Conservation (phyloP, 805 yeast genomes). For the Babjeviella inositovora region DNA sequence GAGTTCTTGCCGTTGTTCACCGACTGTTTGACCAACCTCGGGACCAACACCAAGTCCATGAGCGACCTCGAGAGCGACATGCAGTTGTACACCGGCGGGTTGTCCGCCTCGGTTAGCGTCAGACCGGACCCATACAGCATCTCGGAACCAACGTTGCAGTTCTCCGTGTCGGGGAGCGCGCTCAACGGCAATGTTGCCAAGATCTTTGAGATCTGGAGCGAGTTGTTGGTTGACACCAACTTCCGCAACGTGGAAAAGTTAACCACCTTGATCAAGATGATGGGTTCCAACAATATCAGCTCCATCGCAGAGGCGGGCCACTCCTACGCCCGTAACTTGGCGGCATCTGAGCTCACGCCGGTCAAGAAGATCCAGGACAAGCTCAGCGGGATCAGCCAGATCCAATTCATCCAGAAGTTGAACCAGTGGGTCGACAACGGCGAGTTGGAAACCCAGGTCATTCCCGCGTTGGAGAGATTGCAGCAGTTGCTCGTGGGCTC, state of each 20-base stretch:
- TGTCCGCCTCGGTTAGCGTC: conserved; percentile 44
- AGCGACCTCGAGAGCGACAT: conserved; percentile 77
- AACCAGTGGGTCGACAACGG: conserved; percentile 27
- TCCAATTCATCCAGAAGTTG: conserved; percentile 50
- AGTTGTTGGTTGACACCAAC: conserved; percentile 54
- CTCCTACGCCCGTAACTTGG: conserved; percentile 54
- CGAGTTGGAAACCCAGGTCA: conserved; percentile 32
- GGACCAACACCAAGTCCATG: conserved; percentile 59
- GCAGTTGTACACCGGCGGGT: conserved; percentile 72
- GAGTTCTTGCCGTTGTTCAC: conserved; percentile 66
- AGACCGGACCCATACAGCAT: conserved; percentile 37
- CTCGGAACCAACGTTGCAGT: conserved; percentile 28
- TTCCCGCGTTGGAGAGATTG: conserved; percentile 47
- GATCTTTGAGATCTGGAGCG: conserved; percentile 51
- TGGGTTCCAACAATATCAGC: conserved; percentile 66
- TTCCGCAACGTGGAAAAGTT: conserved; percentile 56
- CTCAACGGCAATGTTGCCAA: conserved; percentile 45
- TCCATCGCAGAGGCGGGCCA: conserved; percentile 82
- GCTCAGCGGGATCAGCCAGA: conserved; percentile 64
- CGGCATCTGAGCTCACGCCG: conserved; percentile 47
- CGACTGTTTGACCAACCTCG: conserved; percentile 70
- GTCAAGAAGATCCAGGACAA: conserved; percentile 45
- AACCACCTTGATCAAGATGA: conserved; percentile 51
- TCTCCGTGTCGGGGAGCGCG: conserved; percentile 52
- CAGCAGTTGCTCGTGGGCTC: conserved; percentile 24